Evolutionary conservation across 768 basidiomycete genomes (phyloP).

Genomic region (Auriculariales sp.): DNA sequence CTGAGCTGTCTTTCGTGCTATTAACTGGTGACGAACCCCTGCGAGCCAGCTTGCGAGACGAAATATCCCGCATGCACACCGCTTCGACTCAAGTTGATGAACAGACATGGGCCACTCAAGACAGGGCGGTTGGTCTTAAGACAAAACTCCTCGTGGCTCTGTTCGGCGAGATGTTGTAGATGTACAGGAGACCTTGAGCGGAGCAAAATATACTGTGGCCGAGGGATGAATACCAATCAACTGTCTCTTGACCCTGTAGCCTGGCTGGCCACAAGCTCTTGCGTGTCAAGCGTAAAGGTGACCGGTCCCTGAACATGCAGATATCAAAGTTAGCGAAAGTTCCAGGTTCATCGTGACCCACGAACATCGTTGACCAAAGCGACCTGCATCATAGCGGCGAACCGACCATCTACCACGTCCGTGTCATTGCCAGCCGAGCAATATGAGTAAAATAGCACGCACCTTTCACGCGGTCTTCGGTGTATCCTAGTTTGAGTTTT

Average conservation of each 20-base stretch:
- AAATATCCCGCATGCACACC: background rate
- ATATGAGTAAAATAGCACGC: conserved; percentile 7
- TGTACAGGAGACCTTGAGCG: no score
- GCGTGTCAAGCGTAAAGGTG: conserved; percentile 71
- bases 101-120: background rate
- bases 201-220: no score
- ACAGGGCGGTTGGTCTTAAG: background rate
- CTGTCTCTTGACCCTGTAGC: no score
- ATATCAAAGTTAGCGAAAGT: conserved; percentile 3
- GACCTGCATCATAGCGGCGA: conserved; percentile 95
- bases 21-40: conserved; percentile 21
- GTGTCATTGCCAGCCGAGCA: background rate
- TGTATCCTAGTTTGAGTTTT: conserved; percentile 49
- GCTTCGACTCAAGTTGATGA: background rate
- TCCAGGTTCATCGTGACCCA: conserved; percentile 2
- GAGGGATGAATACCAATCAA: no score
- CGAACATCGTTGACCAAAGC: conserved; percentile 73
- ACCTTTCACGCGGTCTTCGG: conserved; percentile 72
- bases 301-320: conserved; percentile 50
- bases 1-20: conserved; percentile 82
- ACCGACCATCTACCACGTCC: conserved; percentile 62
- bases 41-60: background rate
- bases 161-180: background rate
- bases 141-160: background rate
- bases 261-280: no score